Evolutionary conservation across 495 filamentous ascomycete species (phyloP).

Genomic region (Penicillium paradoxum): DNA sequence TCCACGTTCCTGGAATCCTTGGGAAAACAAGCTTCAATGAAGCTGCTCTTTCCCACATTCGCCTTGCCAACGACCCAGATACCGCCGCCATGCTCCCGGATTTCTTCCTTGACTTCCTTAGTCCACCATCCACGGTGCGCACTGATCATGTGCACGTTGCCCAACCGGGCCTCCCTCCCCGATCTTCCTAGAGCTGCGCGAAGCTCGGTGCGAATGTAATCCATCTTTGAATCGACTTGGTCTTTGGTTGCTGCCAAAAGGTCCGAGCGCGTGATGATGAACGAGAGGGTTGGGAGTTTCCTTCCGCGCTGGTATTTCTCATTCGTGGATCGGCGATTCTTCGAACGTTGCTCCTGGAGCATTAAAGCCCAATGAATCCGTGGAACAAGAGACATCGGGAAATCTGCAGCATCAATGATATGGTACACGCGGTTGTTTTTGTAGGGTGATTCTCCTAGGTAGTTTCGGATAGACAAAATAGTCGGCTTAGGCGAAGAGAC

Average conservation of each 20-base stretch:
- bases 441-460: conserved; percentile 79
- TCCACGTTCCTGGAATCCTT: conserved; percentile 60
- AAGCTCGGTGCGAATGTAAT: conserved; percentile 69
- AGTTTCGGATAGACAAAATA: conserved; percentile 69
- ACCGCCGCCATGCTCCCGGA: conserved; percentile 72
- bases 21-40: conserved; percentile 80
- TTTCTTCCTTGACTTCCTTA: conserved; percentile 74
- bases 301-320: conserved; percentile 58
- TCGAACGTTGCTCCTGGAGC: conserved; percentile 60
- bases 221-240: conserved; percentile 77
- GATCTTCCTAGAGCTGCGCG: conserved; percentile 61
- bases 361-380: conserved; percentile 55
- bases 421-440: conserved; percentile 92
- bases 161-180: conserved; percentile 62
- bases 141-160: conserved; percentile 80
- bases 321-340: conserved; percentile 65
- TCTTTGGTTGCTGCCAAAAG: conserved; percentile 73
- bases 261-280: conserved; percentile 86
- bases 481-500: conserved; percentile 70
- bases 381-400: conserved; percentile 84
- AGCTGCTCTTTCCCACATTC: conserved; percentile 93
- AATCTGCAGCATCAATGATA: conserved; percentile 95
- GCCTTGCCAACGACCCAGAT: conserved; percentile 98
- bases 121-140: conserved; percentile 86
- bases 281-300: conserved; percentile 63